Percentiles rank a stretch among this genome's conserved stretches.
phyloP scores from a whole-genome alignment of 2,329 filamentous ascomycete genomes.

The Bimuria novae-zelandiae region DNA sequence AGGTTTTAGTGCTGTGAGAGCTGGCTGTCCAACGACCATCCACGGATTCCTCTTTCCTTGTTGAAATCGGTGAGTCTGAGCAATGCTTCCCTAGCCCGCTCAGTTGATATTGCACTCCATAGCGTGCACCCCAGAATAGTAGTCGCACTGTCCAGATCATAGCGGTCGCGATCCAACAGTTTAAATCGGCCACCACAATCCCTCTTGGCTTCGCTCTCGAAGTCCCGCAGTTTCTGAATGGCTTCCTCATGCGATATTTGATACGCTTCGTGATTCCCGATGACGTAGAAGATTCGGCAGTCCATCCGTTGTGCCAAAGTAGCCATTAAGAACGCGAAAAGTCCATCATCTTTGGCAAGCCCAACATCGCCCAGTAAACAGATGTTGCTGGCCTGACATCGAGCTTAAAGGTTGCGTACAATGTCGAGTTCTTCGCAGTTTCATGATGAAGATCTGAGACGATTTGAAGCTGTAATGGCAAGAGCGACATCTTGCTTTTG shows the following conservation, averaged over 20 bases:
- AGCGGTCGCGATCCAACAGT: conserved; percentile 5
- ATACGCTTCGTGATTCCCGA: conserved; percentile 28
- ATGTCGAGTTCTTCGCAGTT: conserved; percentile 15
- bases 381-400: conserved; percentile 12
- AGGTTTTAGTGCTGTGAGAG: conserved; percentile 48
- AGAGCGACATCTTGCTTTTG: not conserved
- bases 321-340: conserved; percentile 20
- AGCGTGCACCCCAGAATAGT: conserved; percentile 18
- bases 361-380: conserved; percentile 26
- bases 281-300: conserved; percentile 21
- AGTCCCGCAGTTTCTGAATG: conserved; percentile 8
- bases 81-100: conserved; percentile 5
- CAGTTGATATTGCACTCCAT: conserved; percentile 6
- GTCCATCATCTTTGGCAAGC: conserved; percentile 10
- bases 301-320: conserved; percentile 9
- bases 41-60: conserved; percentile 17
- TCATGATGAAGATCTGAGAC: conserved; percentile 30
- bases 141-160: not conserved
- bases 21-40: conserved; percentile 49
- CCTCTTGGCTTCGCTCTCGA: conserved; percentile 14
- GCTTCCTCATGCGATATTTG: conserved; percentile 8
- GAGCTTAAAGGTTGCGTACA: conserved; percentile 7
- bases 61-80: conserved; percentile 26
- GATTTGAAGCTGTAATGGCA: conserved; percentile 19
- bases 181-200: conserved; percentile 6